phyloP scores from a whole-genome alignment of 2,329 filamentous ascomycete species.

The Tothia fuscella region DNA sequence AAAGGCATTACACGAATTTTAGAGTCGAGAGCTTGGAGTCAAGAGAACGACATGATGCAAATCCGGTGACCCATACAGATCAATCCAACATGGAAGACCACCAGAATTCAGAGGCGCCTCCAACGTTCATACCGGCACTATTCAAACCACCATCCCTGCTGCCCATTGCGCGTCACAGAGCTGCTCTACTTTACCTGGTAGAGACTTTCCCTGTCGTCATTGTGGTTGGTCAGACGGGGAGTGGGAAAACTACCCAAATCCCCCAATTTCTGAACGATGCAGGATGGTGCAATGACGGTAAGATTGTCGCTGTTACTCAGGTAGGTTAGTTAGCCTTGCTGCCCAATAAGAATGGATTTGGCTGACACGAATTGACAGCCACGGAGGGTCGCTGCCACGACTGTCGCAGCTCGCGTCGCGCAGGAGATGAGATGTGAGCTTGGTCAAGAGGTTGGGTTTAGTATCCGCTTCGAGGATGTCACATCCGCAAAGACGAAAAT shows the following conservation, averaged over 20 bases:
- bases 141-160: conserved; percentile 76
- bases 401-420: conserved; percentile 76
- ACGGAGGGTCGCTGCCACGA: conserved; percentile 79
- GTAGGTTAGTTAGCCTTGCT: conserved; percentile 37
- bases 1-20: too few species aligned
- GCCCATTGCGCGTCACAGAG: conserved; percentile 73
- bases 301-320: conserved; percentile 80
- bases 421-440: conserved; percentile 78
- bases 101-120: too few species aligned
- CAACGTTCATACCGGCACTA: conserved; percentile 44
- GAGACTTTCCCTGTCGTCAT: conserved; percentile 79
- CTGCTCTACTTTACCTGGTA: conserved; percentile 71
- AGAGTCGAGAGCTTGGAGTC: too few species aligned
- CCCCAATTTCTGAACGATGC: conserved; percentile 81
- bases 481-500: conserved; percentile 77
- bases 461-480: conserved; percentile 82
- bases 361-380: conserved; percentile 44
- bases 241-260: conserved; percentile 90
- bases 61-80: too few species aligned
- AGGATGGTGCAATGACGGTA: conserved; percentile 79
- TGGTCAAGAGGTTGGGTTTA: conserved; percentile 80
- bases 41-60: too few species aligned
- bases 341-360: conserved; percentile 3
- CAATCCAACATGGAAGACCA: neutral
- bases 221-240: conserved; percentile 86